Percentiles rank a stretch among this genome's conserved stretches.
Evolutionary conservation across 2,329 filamentous ascomycete genomes (phyloP).

Genomic region (Trichoderma arundinaceum): DNA sequence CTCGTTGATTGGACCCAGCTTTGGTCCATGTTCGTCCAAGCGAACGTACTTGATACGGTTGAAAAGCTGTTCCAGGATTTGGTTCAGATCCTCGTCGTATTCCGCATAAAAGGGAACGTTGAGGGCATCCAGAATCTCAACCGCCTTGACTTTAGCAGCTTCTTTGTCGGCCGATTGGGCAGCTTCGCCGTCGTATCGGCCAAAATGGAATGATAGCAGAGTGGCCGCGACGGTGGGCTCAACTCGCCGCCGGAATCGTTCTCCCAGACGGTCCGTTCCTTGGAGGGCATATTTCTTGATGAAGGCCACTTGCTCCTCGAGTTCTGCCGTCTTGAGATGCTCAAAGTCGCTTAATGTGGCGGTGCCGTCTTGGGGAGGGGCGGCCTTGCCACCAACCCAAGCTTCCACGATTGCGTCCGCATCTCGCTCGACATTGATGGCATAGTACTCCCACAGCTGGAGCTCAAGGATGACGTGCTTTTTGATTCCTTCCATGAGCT

Average conservation of each 20-base stretch:
- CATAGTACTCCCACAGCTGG: conserved; percentile 93
- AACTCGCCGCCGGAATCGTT: conserved; percentile 74
- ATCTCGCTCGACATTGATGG: conserved; percentile 77
- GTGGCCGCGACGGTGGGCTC: conserved; percentile 73
- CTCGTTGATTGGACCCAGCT: conserved; percentile 76
- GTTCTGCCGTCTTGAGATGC: conserved; percentile 52
- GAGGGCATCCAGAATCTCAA: conserved; percentile 75
- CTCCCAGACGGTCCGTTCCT: conserved; percentile 76
- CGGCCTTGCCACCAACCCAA: conserved; percentile 69
- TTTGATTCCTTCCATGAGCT: conserved; percentile 85
- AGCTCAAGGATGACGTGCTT: conserved; percentile 76
- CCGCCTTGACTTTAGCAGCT: conserved; percentile 60
- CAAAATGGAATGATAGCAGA: conserved; percentile 51
- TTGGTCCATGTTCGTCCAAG: conserved; percentile 89
- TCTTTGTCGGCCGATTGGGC: conserved; percentile 53
- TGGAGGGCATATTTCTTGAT: conserved; percentile 71
- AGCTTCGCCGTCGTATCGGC: conserved; percentile 64
- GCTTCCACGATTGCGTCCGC: conserved; percentile 70
- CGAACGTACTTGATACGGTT: conserved; percentile 95
- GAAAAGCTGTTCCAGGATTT: conserved; percentile 88
- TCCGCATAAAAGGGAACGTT: conserved; percentile 91
- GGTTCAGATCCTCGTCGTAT: conserved; percentile 81
- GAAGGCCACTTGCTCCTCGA: conserved; percentile 64
- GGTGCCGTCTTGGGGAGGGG: conserved; percentile 55
- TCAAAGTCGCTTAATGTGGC: conserved; percentile 43